These are phyloP conservation scores for Zygoascus flipseniorum DNA, from an alignment of 805 yeast species.

Conservation along the genomic window DNA sequence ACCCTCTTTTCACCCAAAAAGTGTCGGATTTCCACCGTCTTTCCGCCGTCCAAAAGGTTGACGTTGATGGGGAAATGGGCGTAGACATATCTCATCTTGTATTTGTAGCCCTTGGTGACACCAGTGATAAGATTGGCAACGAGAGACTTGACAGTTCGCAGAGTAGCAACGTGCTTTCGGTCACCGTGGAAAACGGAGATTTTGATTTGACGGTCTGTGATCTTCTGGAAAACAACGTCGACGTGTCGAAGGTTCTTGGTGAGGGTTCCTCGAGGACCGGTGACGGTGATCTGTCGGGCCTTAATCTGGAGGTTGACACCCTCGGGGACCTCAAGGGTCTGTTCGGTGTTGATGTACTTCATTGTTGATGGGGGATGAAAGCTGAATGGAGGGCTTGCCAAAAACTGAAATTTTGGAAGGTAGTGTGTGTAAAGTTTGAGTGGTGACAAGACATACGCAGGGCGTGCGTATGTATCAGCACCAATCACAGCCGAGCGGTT, in stretches of 20 bases:
- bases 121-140: conserved; percentile 92
- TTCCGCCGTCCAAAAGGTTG: conserved; percentile 73
- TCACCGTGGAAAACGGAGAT: conserved; percentile 96
- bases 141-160: conserved; percentile 96
- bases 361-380: conserved; percentile 26
- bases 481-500: background rate
- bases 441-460: background rate
- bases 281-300: conserved; percentile 81
- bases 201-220: conserved; percentile 64
- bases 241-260: conserved; percentile 88
- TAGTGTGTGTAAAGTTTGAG: background rate
- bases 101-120: conserved; percentile 98
- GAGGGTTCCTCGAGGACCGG: conserved; percentile 97
- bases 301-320: conserved; percentile 87
- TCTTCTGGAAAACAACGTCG: conserved; percentile 82
- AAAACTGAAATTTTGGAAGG: background rate
- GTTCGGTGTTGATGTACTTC: conserved; percentile 88
- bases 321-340: conserved; percentile 78
- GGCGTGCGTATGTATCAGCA: background rate
- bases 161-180: conserved; percentile 99
- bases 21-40: conserved; percentile 93
- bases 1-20: conserved; percentile 99
- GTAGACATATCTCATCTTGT: conserved; percentile 99
- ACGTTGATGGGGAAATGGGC: conserved; percentile 99
- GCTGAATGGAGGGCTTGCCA: background rate